phyloP scores from a whole-genome alignment of 31 red algal species.

The Porphyra umbilicalis region DNA sequence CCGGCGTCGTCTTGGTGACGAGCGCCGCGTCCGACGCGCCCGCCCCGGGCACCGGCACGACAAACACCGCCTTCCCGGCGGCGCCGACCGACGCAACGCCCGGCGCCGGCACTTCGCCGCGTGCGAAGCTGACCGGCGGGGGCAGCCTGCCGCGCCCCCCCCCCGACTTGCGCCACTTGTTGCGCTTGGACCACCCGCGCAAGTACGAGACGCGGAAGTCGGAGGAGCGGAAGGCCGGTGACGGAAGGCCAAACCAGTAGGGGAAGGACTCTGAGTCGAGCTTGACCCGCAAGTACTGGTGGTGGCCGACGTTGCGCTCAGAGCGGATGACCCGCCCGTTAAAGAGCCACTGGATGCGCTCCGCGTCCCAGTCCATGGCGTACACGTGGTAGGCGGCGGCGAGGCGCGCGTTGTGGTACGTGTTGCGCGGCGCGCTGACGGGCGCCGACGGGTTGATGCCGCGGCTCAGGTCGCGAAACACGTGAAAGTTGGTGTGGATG shows the following conservation, averaged over 20 bases:
- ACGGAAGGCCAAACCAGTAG: conserved; percentile 43
- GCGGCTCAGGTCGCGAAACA: conserved; percentile 22
- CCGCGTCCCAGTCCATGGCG: conserved; percentile 48
- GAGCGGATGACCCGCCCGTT: conserved; percentile 28
- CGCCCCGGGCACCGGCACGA: neutral
- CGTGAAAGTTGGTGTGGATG: conserved; percentile 49
- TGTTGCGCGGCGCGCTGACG: neutral
- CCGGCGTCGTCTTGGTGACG: neutral
- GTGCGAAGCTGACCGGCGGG: neutral
- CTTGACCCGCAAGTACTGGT: conserved; percentile 47
- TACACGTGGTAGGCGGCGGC: conserved; percentile 19
- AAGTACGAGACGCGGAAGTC: neutral
- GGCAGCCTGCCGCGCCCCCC: neutral
- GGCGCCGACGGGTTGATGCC: conserved; percentile 11
- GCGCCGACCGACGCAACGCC: neutral
- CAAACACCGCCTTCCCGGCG: neutral
- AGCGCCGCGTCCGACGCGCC: neutral
- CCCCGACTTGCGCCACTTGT: neutral
- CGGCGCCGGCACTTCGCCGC: neutral
- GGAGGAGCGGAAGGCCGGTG: neutral
- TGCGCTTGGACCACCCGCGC: neutral
- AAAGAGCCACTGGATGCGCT: conserved; percentile 45
- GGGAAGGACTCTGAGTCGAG: conserved; percentile 60
- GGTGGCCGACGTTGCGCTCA: conserved; percentile 29
- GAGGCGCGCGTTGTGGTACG: conserved; percentile 17